These are phyloP conservation scores for Lagenidium sp. DNA, from an alignment of 352 stramenopile species.

Conservation along the genomic window DNA sequence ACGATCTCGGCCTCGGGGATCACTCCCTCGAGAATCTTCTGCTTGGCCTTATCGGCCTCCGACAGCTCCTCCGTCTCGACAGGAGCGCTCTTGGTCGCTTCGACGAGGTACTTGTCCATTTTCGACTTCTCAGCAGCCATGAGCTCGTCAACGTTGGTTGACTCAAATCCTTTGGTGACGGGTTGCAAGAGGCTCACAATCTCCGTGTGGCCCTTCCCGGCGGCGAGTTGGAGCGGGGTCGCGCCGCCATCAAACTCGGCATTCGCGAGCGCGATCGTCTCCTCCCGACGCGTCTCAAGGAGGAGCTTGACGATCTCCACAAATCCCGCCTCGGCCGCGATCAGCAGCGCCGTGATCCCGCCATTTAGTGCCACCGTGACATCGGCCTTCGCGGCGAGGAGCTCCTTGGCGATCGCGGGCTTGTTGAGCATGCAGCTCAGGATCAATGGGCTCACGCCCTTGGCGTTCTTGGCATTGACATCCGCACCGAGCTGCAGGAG, in stretches of 20 bases:
- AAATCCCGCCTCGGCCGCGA: conserved; percentile 67
- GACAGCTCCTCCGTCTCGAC: conserved; percentile 21
- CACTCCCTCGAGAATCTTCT: conserved; percentile 24
- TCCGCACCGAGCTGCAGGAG: conserved; percentile 52
- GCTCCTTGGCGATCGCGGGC: conserved; percentile 37
- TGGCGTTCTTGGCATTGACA: conserved; percentile 51
- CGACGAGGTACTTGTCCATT: conserved; percentile 44
- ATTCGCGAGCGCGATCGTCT: conserved; percentile 44
- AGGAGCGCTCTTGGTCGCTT: conserved; percentile 31
- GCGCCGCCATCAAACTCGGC: conserved; percentile 43
- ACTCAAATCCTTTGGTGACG: conserved; percentile 51
- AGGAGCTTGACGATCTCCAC: conserved; percentile 50
- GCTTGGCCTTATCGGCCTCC: conserved; percentile 27
- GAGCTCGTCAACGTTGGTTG: conserved; percentile 35
- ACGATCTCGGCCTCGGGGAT: conserved; percentile 36
- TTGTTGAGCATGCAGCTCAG: conserved; percentile 77
- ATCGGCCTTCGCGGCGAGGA: conserved; percentile 41
- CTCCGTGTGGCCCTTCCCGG: conserved; percentile 57
- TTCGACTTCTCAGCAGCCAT: conserved; percentile 56
- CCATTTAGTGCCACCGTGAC: conserved; percentile 43
- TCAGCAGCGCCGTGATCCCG: conserved; percentile 63
- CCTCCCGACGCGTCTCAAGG: conserved; percentile 30
- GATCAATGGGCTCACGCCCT: conserved; percentile 68
- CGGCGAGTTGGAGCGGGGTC: conserved; percentile 63
- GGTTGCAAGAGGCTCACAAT: conserved; percentile 58